Percentiles rank a stretch among this genome's conserved stretches.
phyloP scores from a whole-genome alignment of 108 stramenopile species.

The Cyclotella baltica region DNA sequence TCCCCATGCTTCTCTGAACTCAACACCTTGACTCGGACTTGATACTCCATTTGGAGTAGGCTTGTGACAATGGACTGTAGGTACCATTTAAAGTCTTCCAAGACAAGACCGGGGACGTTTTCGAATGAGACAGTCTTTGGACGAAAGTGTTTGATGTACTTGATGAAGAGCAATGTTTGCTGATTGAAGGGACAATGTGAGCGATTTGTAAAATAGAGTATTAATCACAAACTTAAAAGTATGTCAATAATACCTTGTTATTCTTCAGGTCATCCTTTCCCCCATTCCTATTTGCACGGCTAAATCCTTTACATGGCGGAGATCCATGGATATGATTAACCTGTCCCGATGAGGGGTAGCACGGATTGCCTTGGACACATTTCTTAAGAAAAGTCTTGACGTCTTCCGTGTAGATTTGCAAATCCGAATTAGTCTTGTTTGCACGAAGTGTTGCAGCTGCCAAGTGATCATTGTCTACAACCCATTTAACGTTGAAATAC shows the following conservation, averaged over 20 bases:
- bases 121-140: slow-evolving; percentile 59
- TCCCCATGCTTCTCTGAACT: slow-evolving; percentile 55
- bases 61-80: slow-evolving; percentile 35
- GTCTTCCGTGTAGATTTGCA: slow-evolving; percentile 45
- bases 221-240: background rate
- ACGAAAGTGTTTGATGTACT: slow-evolving; percentile 49
- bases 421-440: slow-evolving; percentile 24
- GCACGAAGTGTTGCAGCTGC: slow-evolving; percentile 37
- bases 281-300: slow-evolving; percentile 63
- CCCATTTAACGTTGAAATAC: slow-evolving; percentile 54
- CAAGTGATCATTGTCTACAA: slow-evolving; percentile 44
- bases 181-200: background rate
- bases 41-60: slow-evolving; percentile 54
- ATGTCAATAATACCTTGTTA: slow-evolving; percentile 41
- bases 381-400: slow-evolving; percentile 37
- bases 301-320: slow-evolving; percentile 73
- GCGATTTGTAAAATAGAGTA: slow-evolving; percentile 11
- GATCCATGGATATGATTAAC: slow-evolving; percentile 55
- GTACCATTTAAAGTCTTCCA: slow-evolving; percentile 33
- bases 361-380: slow-evolving; percentile 22
- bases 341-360: slow-evolving; percentile 31
- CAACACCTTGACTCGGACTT: slow-evolving; percentile 52
- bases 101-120: slow-evolving; percentile 58
- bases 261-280: slow-evolving; percentile 54
- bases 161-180: slow-evolving; percentile 54